Base-by-base conservation (phyloP, 2,329 filamentous ascomycete species). In the Trichoderma endophyticum region DNA sequence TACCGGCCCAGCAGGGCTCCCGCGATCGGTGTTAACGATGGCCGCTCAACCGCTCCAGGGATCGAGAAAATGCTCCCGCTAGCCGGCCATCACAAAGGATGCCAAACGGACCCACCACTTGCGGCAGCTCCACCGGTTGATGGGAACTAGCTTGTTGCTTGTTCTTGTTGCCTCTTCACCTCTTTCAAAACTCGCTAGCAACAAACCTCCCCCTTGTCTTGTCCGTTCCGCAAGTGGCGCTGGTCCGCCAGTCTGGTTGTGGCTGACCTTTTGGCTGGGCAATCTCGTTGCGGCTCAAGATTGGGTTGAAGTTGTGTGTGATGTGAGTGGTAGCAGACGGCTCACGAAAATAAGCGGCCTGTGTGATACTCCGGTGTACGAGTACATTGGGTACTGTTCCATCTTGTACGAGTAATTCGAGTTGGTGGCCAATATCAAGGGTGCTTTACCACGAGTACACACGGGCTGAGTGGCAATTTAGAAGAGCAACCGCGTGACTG, bases 11-110 rank as follows among this genome's bases (percentile, higher is more conserved):
- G 34, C 36, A 24, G 54, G 65, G 43, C 28, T 59, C 36, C 59
- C 60, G 68, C 68, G 34, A 71, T 63, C 68, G 59, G 68, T 71
- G 68, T 63, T 71, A 71, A 71, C 36, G 34, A 54, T 56, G 59
- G 48, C 68, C 68, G 68, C 68, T 36, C 34, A 36, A 43, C 15
- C 39, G 34, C 39, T 71, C 34, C 66, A 68, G 66, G 66, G 66
- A 70, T 34, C 43, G 48, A 54, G 39, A 24, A 36, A 24, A 54
- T 54, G 48, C 21, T 51, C 26, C 28, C 26, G 34, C 57, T 36
- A 36, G 66, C 59, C 18, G 28, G 26, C 68, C 68, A 64, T 64
- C 26, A 59, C 8, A 60, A 51, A 60, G 57, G 56, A 54, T 54
- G 43, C 43, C 18, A 66, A 43, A 43, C 39, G 36, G 63, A 26